Conservation (phyloP, 2,329 filamentous ascomycete species). For the Seiridium cupressi region DNA sequence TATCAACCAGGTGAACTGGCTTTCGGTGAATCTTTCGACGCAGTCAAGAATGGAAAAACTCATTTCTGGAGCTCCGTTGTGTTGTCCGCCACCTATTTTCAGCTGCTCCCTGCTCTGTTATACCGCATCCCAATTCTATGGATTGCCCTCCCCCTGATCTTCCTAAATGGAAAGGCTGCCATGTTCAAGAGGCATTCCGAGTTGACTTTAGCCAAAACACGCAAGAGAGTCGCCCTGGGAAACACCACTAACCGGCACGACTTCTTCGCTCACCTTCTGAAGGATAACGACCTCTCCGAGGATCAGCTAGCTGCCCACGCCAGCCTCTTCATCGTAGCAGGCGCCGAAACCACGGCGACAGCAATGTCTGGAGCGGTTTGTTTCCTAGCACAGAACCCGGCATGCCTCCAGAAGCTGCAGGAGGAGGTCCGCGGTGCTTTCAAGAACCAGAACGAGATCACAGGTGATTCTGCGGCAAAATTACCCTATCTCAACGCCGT, state of each 20-base stretch:
- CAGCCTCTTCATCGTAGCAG: background rate
- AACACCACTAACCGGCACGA: conserved; percentile 7
- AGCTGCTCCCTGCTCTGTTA: background rate
- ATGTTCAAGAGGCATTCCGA: background rate
- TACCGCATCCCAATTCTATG: background rate
- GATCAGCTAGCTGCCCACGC: background rate
- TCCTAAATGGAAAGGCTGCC: background rate
- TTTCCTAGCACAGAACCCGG: background rate
- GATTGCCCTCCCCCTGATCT: background rate
- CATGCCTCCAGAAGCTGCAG: conserved; percentile 5
- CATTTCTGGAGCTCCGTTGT: background rate
- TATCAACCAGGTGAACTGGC: conserved; percentile 11
- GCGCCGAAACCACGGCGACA: conserved; percentile 11
- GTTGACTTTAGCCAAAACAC: background rate
- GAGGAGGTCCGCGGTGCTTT: background rate
- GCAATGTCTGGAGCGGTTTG: background rate
- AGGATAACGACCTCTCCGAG: background rate
- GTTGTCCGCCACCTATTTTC: background rate
- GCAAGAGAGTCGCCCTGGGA: background rate
- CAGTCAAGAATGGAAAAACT: background rate
- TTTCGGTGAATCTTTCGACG: conserved; percentile 5
- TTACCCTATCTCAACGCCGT: background rate
- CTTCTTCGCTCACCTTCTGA: conserved; percentile 1
- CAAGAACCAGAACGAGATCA: background rate
- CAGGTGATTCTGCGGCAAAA: background rate